A percentile compares a stretch with the other conserved stretches of the same genome.
Evolutionary conservation across 164 flowering plant genomes (phyloP).

Genomic region (Vitis rupestris): DNA sequence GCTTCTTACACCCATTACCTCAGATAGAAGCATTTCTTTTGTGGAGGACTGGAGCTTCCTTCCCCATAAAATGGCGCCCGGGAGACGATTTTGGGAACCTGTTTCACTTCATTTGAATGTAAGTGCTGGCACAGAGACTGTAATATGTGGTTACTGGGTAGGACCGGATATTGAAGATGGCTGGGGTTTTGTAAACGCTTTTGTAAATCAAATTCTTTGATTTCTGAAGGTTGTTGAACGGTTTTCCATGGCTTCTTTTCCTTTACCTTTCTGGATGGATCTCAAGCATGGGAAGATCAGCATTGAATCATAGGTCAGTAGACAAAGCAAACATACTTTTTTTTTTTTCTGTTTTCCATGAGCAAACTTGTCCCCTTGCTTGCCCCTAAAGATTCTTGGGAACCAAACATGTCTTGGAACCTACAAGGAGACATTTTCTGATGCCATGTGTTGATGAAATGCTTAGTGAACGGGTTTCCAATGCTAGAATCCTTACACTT

Average conservation of each 20-base stretch:
- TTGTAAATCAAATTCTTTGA: slow-evolving; percentile 39
- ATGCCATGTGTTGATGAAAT: too few species aligned
- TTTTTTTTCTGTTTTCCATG: too few species aligned
- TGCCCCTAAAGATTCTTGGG: too few species aligned
- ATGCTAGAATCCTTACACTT: too few species aligned
- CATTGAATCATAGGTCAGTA: too few species aligned
- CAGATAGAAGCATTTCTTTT: slow-evolving; percentile 16
- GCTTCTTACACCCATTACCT: slow-evolving; percentile 2
- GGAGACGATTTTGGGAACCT: slow-evolving; percentile 14
- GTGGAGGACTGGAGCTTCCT: slow-evolving; percentile 11
- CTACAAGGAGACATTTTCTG: too few species aligned
- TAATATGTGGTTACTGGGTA: slow-evolving; percentile 77
- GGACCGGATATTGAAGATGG: slow-evolving; percentile 92
- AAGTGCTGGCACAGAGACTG: slow-evolving; percentile 19
- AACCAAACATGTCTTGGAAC: too few species aligned
- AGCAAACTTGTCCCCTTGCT: too few species aligned
- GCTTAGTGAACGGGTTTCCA: too few species aligned
- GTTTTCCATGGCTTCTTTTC: slow-evolving; percentile 2
- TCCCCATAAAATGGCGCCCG: slow-evolving; percentile 3
- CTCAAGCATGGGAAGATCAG: too few species aligned
- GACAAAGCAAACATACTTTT: too few species aligned
- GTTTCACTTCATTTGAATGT: slow-evolving; percentile 22
- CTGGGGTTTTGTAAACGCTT: slow-evolving; percentile 80
- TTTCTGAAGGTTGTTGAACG: not conserved
- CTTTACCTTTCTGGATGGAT: not conserved